A percentile compares a stretch with the other conserved stretches of the same genome.
phyloP scores from a whole-genome alignment of 192 early-diverging fungal genomes.

The Backusella tarrabulga region DNA sequence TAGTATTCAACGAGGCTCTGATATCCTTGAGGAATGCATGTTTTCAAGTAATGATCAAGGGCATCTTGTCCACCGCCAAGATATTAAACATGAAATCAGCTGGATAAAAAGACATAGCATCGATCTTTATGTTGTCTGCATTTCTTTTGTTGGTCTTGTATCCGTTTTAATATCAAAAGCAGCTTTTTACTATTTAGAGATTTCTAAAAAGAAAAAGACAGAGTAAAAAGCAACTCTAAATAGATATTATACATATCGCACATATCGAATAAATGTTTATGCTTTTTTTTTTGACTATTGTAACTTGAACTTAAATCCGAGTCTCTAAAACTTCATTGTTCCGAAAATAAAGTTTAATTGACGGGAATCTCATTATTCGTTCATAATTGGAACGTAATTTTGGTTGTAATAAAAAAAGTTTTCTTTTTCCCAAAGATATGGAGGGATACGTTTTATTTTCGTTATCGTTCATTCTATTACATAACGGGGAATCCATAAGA shows the following conservation, averaged over 20 bases:
- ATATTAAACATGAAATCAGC: background rate
- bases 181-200: background rate
- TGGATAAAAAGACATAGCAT: constrained; percentile 1
- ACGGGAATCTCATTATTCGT: background rate
- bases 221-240: background rate
- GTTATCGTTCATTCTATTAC: background rate
- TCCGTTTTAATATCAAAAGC: background rate
- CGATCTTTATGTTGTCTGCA: background rate
- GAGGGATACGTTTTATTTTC: background rate
- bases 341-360: background rate
- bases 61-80: background rate
- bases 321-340: background rate
- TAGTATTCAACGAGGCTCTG: constrained; percentile 5
- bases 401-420: too few relatives aligned
- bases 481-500: background rate
- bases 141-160: background rate
- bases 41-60: constrained; percentile 15
- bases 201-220: background rate
- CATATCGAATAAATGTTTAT: background rate
- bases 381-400: too few relatives aligned
- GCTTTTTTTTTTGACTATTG: background rate
- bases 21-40: constrained; percentile 23
- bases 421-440: background rate
- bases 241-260: background rate
- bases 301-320: background rate